Base-by-base conservation (phyloP, 1,139 yeast species). In the Debaryomyces fabryi region DNA sequence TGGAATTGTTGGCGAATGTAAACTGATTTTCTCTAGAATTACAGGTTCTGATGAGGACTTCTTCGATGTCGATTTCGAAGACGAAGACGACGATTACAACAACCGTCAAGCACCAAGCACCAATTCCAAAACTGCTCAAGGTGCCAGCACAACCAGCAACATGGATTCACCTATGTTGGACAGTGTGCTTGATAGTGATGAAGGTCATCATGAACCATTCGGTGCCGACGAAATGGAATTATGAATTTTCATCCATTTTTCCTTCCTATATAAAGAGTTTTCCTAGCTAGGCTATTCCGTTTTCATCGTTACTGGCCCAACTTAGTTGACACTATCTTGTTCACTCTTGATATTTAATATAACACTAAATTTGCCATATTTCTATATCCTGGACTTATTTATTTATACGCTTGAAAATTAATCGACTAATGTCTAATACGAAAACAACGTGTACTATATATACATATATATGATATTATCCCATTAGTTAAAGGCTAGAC, bases 1-100 rank as follows among this genome's bases (percentile, higher is more conserved):
- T 64, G 98, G 97, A 25, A 81, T 88, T 9, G 82, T 92, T 23
- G 82, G 91, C 6, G 93, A 89, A 52, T 91, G 92, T n/a, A 85
- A 84, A 60, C 72, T 81, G 21, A 65, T 92, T 39, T 93, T 88
- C 64, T 84, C 82, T 50, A 76, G 79, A 52, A 82, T 92, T 53
- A 95, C 95, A 4, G 98, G 98, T 3, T 81, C 96, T 4, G 96
- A 88, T 62, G 98, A 92, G 58, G 98, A 92, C 67, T 92, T 92
- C 69, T 92, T 92, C 61, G 97, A 90, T 66, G 90, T 92, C 32
- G 98, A 92, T 67, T 92, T 92, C 63, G 98, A 92, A 68, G 98
- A 92, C 64, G 97, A 91, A 18, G 93, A 86, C 39, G 77, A 74
- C 24, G 62, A 58, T 35, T 58, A 58, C 43, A 60, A 55, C 52